Conservation (phyloP, 129 eudicot genomes). For the Artemisia tridentata region DNA sequence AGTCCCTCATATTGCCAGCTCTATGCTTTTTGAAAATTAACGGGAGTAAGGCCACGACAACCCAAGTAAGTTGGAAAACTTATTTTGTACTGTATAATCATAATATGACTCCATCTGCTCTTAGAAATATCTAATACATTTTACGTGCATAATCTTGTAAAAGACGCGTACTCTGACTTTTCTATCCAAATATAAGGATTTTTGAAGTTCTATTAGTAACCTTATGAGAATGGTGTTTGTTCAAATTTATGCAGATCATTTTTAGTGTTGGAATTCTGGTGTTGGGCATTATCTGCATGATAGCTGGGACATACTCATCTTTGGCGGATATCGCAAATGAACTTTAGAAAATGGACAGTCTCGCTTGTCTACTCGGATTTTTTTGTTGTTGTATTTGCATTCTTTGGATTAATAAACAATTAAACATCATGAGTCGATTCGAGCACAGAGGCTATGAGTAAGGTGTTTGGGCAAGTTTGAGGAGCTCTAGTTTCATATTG, state of each 20-base stretch:
- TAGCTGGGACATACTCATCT: conserved; percentile 69
- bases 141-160: not conserved
- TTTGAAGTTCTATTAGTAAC: not conserved
- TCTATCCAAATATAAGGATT: conserved; percentile 1
- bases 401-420: conserved; percentile 27
- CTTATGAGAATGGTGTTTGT: conserved; percentile 2
- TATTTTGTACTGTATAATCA: not conserved
- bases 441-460: conserved; percentile 15
- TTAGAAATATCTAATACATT: not conserved
- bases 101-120: not conserved
- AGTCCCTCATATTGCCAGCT: conserved; percentile 85
- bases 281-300: conserved; percentile 46
- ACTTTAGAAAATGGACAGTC: conserved; percentile 22
- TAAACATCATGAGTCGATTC: not conserved
- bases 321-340: conserved; percentile 40
- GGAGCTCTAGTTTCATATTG: conserved; percentile 11
- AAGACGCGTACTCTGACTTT: not conserved
- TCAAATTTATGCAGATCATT: conserved; percentile 40
- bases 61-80: conserved; percentile 46
- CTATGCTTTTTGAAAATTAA: conserved; percentile 61
- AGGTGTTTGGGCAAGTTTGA: conserved; percentile 8
- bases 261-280: conserved; percentile 46
- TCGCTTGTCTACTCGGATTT: not conserved
- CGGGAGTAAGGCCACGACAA: conserved; percentile 64
- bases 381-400: conserved; percentile 15